Percentiles rank a stretch among this genome's conserved stretches.
phyloP scores from a whole-genome alignment of 768 basidiomycete species.

The Amyloporia xantha region DNA sequence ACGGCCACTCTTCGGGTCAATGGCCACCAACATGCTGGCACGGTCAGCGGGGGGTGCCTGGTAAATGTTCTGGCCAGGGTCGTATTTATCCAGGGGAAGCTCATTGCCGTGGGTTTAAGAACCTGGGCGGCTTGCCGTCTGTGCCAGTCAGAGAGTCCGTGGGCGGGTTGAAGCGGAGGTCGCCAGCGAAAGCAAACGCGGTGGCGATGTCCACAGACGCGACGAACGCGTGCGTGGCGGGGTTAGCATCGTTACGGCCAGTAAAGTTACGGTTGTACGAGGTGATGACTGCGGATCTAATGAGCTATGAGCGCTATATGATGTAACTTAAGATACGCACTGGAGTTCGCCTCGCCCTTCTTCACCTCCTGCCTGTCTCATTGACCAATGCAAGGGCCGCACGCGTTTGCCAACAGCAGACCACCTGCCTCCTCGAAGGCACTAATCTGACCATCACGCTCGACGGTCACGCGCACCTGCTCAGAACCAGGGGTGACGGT shows the following conservation, averaged over 20 bases:
- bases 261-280: constrained; percentile 99
- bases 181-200: no score
- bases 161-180: no score
- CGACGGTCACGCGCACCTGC: constrained; percentile 96
- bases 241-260: constrained; percentile 98
- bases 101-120: constrained; percentile 87
- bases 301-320: no score
- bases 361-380: constrained; percentile 97
- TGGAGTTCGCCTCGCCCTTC: constrained; percentile 96
- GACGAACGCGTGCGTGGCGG: constrained; percentile 95
- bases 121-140: constrained; percentile 98
- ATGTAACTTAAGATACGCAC: no score
- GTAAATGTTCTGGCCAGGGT: constrained; percentile 96
- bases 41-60: constrained; percentile 89
- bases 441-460: constrained; percentile 89
- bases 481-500: constrained; percentile 98
- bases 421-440: constrained; percentile 86
- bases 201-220: no score
- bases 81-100: constrained; percentile 92
- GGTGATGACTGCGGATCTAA: constrained; percentile 99
- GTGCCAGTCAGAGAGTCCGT: no score
- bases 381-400: no score
- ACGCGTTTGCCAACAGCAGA: constrained; percentile 95
- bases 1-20: constrained; percentile 80
- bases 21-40: constrained; percentile 76